Conservation (phyloP, 2,329 filamentous ascomycete species). For the Pestalotiopsis sp. region DNA sequence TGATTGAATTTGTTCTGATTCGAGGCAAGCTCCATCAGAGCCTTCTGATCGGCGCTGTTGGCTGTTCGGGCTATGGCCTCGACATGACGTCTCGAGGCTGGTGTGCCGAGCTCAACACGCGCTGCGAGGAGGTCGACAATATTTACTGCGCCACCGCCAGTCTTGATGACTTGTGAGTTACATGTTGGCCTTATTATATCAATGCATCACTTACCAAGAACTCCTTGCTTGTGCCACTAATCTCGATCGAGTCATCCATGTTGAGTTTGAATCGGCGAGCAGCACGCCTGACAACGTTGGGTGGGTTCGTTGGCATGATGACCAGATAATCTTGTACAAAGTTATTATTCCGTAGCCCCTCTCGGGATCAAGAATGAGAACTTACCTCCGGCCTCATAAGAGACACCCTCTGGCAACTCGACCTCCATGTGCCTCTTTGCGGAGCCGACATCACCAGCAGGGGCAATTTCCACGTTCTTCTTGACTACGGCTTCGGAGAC, state of each 20-base stretch:
- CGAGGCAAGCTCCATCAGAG: neutral
- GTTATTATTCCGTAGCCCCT: neutral
- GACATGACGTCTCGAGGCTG: neutral
- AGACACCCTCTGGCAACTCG: neutral
- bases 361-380: too few relatives aligned
- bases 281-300: neutral
- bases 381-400: slow-evolving; percentile 4
- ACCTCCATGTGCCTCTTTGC: neutral
- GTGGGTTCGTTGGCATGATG: slow-evolving; percentile 1
- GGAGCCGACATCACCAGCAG: neutral
- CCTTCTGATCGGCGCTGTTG: neutral
- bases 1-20: neutral
- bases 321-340: neutral
- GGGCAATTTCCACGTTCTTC: neutral
- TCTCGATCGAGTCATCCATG: neutral
- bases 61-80: neutral
- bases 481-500: neutral
- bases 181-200: too few relatives aligned
- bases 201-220: neutral
- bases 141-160: neutral
- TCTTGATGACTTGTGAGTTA: neutral
- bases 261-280: slow-evolving; percentile 5
- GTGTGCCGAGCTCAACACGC: neutral
- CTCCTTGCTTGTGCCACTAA: slow-evolving; percentile 2
- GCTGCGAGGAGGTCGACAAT: neutral